These are phyloP conservation scores for Lecanicillium sp. DNA, from an alignment of 2,329 filamentous ascomycete species.

Conservation along the genomic window DNA sequence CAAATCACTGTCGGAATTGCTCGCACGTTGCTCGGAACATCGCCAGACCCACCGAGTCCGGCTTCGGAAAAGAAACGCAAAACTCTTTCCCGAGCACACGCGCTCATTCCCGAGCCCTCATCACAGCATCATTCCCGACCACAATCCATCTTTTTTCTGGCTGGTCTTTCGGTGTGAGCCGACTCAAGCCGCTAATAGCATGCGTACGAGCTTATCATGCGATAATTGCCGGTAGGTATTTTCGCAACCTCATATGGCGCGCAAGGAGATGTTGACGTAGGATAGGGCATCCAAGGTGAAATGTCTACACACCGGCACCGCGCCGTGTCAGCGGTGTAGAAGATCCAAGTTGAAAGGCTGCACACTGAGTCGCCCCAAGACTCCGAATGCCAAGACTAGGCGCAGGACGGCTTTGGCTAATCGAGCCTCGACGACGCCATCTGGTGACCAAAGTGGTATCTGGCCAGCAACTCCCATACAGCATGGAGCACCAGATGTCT, in stretches of 20 bases:
- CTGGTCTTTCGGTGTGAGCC: background rate
- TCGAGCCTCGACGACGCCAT: background rate
- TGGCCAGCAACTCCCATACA: background rate
- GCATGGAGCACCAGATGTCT: background rate
- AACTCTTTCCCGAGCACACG: constrained; percentile 9
- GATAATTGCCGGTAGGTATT: constrained; percentile 27
- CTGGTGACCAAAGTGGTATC: background rate
- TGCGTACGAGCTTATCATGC: constrained; percentile 31
- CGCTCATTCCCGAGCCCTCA: background rate
- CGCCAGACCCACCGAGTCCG: constrained; percentile 6
- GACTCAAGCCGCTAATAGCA: constrained; percentile 8
- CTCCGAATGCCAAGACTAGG: constrained; percentile 8
- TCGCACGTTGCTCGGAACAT: background rate
- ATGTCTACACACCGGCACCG: constrained; percentile 26
- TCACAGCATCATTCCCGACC: background rate
- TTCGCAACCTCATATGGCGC: background rate
- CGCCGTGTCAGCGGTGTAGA: constrained; percentile 27
- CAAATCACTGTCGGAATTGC: background rate
- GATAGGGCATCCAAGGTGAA: constrained; percentile 30
- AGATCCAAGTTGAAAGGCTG: constrained; percentile 23
- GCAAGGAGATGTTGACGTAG: background rate
- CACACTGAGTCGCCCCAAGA: constrained; percentile 21
- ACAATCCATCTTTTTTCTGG: background rate
- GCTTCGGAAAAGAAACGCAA: constrained; percentile 7
- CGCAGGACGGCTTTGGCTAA: background rate